These are phyloP conservation scores for Globisporangium splendens DNA, from an alignment of 352 stramenopile species.

Conservation along the genomic window DNA sequence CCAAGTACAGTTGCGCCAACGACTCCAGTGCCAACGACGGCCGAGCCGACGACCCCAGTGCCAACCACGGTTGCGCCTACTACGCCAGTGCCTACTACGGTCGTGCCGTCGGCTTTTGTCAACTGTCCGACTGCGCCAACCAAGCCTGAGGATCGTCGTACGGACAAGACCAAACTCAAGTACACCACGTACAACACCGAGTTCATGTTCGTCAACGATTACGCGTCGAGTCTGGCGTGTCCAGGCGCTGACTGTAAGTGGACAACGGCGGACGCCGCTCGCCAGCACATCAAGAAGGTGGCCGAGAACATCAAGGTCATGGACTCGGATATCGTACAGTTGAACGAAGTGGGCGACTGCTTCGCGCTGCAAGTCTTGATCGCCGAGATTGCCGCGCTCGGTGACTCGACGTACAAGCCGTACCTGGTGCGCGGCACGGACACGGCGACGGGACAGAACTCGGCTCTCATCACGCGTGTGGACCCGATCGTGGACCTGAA, in stretches of 20 bases:
- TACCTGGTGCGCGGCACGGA: slow-evolving; percentile 59
- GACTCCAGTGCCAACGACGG: no score
- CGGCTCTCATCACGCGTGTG: slow-evolving; percentile 58
- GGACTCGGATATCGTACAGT: slow-evolving; percentile 60
- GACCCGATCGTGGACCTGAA: slow-evolving; percentile 48
- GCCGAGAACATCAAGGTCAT: slow-evolving; percentile 43
- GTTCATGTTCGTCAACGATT: slow-evolving; percentile 53
- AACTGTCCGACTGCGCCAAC: slow-evolving; percentile 20
- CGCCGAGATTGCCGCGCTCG: slow-evolving; percentile 34
- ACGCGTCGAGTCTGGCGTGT: slow-evolving; percentile 28
- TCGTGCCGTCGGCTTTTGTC: no score
- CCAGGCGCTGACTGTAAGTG: slow-evolving; percentile 51
- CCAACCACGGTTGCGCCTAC: no score
- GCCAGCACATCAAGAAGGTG: slow-evolving; percentile 48
- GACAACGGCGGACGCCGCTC: slow-evolving; percentile 30
- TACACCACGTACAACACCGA: slow-evolving; percentile 35
- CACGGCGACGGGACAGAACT: slow-evolving; percentile 64
- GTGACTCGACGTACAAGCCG: slow-evolving; percentile 54
- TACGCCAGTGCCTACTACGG: no score
- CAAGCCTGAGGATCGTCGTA: slow-evolving; percentile 23
- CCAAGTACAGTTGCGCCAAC: no score
- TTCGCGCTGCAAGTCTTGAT: slow-evolving; percentile 46
- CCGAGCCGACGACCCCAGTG: no score
- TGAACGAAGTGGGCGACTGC: slow-evolving; percentile 65
- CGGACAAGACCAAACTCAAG: slow-evolving; percentile 28